Percentiles rank a stretch among this genome's conserved stretches.
phyloP scores from a whole-genome alignment of 2,329 filamentous ascomycete genomes.

The Fusarium ramigenum region DNA sequence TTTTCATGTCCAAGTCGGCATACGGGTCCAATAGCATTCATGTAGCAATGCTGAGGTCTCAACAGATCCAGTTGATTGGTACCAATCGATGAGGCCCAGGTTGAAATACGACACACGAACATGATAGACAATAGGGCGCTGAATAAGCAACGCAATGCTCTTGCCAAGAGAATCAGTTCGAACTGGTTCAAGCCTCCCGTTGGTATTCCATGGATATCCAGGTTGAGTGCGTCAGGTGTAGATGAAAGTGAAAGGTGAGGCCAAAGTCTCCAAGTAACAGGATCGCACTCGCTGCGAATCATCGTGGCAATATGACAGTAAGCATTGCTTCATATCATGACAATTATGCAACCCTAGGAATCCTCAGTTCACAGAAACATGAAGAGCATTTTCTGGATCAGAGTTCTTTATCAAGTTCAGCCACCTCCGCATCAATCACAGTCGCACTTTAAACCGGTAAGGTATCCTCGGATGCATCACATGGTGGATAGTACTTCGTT shows the following conservation, averaged over 20 bases:
- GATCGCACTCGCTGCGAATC: neutral
- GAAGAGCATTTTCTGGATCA: neutral
- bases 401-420: neutral
- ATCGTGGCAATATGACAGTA: neutral
- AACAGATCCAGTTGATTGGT: neutral
- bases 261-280: neutral
- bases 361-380: neutral
- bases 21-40: neutral
- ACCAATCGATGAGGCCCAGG: neutral
- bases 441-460: neutral
- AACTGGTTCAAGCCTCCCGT: neutral
- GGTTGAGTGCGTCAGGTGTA: too few species aligned
- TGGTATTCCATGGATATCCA: neutral
- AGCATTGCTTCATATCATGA: neutral
- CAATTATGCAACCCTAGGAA: neutral
- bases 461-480: conserved; percentile 20
- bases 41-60: neutral
- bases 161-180: neutral
- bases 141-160: neutral
- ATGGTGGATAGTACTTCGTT: neutral
- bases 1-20: neutral
- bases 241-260: neutral
- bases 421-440: neutral
- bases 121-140: neutral
- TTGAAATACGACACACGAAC: neutral